Evolutionary conservation across 441 rosid species (phyloP), one percentile per base, ranked within the genome.

Genomic region (Isatis lusitanica): DNA sequence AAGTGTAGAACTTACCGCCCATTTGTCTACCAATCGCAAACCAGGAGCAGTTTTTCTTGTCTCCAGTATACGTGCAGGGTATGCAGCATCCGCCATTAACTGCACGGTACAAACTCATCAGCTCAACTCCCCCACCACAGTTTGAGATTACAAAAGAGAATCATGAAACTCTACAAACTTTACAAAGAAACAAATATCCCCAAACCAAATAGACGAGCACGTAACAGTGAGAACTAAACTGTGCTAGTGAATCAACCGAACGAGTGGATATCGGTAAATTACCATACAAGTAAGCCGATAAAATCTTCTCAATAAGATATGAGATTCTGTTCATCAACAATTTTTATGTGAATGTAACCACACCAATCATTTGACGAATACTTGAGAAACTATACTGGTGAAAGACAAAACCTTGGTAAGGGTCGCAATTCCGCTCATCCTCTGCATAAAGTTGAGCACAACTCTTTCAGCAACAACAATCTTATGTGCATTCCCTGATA

Each of bases 341-440:
- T 36, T 62, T 62, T 48, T 42, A 61, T 61, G 47, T 18, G 43
- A 68, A 62, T 15, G 50, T 26, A 51, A 60, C 39, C 31, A 59
- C 44, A 57, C 18, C 30, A 73, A 64, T 43, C 64, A 62, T 15
- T 74, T 60, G 16, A 51, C 59, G 1, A 68, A 68, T 47, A 56
- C 13, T 69, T 55, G 11, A 53, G 63, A 72, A 70, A 53, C 52
- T 48, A 40, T 48, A 67, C 56, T 44, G 59, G 62, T 30, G 5
- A 46, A 63, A 21, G 12, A 36, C 3, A 65, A 71, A 42, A 92
- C 98, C 97, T 88, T 90, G 52, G 99, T 93, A 65, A 95, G 80
- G 24, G 99, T 91, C 2, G 99, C 98, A 77, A 91, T 91, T 74
- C 97, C 99, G 66, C 98, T 95, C 98, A 93, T 95, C 84, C 93